A percentile compares a stretch with the other conserved stretches of the same genome.
Evolutionary conservation across 2,329 filamentous ascomycete species (phyloP).

Genomic region (Pseudocercospora vitis): DNA sequence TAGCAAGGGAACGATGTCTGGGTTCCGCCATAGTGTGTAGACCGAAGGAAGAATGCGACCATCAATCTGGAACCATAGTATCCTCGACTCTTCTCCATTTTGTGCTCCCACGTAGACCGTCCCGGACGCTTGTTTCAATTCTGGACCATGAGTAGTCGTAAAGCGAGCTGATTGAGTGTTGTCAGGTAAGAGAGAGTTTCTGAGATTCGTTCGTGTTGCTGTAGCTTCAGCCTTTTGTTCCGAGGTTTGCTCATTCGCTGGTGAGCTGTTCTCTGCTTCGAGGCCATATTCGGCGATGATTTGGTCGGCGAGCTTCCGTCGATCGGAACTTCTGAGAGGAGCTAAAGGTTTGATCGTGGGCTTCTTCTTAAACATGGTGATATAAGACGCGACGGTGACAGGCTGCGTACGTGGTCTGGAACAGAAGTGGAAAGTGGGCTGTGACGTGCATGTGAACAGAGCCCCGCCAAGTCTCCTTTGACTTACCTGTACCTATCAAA

Average conservation of each 20-base stretch:
- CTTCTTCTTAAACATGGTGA: slow-evolving; percentile 42
- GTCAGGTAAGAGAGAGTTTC: slow-evolving; percentile 63
- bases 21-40: slow-evolving; percentile 67
- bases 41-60: slow-evolving; percentile 57
- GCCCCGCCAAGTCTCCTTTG: neutral
- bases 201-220: slow-evolving; percentile 51
- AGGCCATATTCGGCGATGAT: slow-evolving; percentile 64
- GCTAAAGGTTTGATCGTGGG: slow-evolving; percentile 63
- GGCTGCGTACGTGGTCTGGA: slow-evolving; percentile 1
- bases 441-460: neutral
- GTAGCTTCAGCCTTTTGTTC: slow-evolving; percentile 48
- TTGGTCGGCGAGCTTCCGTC: slow-evolving; percentile 65
- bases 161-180: slow-evolving; percentile 63
- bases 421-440: too few relatives aligned
- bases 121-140: slow-evolving; percentile 61
- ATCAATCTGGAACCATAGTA: slow-evolving; percentile 65
- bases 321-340: slow-evolving; percentile 66
- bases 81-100: slow-evolving; percentile 56
- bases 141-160: slow-evolving; percentile 63
- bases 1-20: slow-evolving; percentile 61
- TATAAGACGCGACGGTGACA: slow-evolving; percentile 3
- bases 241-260: slow-evolving; percentile 38
- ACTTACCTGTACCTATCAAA: neutral
- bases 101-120: slow-evolving; percentile 65
- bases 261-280: slow-evolving; percentile 16